Evolutionary conservation across 2,329 filamentous ascomycete species (phyloP).

Genomic region (Didymella keratinophila): DNA sequence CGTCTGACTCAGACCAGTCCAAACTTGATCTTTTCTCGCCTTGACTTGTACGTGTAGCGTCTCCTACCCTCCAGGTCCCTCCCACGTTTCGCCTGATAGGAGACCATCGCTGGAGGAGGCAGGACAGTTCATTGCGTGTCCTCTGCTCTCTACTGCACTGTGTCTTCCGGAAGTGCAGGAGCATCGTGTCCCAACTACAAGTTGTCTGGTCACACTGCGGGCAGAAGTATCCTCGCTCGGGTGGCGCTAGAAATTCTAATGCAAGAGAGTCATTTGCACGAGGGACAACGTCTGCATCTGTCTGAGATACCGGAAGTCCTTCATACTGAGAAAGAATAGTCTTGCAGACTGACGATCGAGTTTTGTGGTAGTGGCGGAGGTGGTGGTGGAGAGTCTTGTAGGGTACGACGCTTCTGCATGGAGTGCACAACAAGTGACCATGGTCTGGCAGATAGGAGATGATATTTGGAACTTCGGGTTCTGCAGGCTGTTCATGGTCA

Average conservation of each 20-base stretch:
- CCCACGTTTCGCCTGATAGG: not conserved
- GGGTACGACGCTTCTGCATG: slow-evolving; percentile 3
- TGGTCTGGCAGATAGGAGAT: slow-evolving; percentile 7
- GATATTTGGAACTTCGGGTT: not conserved
- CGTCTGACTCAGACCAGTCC: not conserved
- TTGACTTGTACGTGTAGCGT: not conserved
- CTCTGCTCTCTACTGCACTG: not conserved
- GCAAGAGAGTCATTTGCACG: not conserved
- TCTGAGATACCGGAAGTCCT: not conserved
- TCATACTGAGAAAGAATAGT: not conserved
- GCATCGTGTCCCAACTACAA: slow-evolving; percentile 2
- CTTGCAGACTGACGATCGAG: not conserved
- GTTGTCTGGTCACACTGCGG: slow-evolving; percentile 1
- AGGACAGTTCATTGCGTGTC: slow-evolving; percentile 1
- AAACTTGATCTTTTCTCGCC: not conserved
- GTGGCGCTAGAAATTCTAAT: slow-evolving; percentile 4
- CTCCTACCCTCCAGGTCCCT: not conserved
- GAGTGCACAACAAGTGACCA: slow-evolving; percentile 3
- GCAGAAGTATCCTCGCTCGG: slow-evolving; percentile 3
- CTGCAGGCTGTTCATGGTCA: slow-evolving; percentile 5
- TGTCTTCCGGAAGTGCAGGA: slow-evolving; percentile 1
- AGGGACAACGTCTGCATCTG: not conserved
- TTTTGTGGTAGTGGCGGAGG: not conserved
- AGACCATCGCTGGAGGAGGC: not conserved
- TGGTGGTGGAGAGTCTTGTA: slow-evolving; percentile 7